These are phyloP conservation scores for Hortaea werneckii DNA, from an alignment of 2,329 filamentous ascomycete species.

Conservation along the genomic window DNA sequence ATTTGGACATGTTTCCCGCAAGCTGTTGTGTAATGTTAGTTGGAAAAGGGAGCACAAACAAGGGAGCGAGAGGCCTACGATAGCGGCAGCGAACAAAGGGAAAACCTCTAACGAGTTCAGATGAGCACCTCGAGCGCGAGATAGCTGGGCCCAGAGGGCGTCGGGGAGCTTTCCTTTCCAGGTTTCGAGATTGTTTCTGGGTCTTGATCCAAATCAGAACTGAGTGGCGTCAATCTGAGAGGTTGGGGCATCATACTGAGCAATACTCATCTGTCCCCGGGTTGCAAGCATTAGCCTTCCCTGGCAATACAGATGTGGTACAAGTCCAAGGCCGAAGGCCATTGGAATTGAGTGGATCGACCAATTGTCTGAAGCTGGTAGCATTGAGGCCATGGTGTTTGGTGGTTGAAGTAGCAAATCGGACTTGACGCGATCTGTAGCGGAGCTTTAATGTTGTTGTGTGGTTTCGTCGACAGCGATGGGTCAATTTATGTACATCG, in stretches of 20 bases:
- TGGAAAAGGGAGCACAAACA: too few relatives aligned
- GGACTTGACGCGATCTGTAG: too few relatives aligned
- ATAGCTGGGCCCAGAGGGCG: conserved; percentile 15
- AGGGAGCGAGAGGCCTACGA: conserved; percentile 14
- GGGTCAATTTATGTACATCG: too few relatives aligned
- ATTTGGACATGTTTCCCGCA: conserved; percentile 13
- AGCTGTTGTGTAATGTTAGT: conserved; percentile 2
- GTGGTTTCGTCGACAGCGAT: too few relatives aligned
- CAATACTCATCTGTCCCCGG: conserved; percentile 11
- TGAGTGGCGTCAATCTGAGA: too few relatives aligned
- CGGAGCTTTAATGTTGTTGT: too few relatives aligned
- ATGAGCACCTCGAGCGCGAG: conserved; percentile 27
- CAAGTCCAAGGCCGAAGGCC: conserved; percentile 14
- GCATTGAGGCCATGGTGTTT: too few relatives aligned
- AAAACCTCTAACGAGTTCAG: conserved; percentile 38
- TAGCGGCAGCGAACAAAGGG: conserved; percentile 29
- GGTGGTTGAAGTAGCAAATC: too few relatives aligned
- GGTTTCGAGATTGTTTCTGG: conserved; percentile 17
- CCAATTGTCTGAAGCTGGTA: conserved; percentile 10
- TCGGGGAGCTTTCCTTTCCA: conserved; percentile 16
- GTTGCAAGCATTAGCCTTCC: conserved; percentile 16
- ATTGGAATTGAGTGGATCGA: conserved; percentile 14
- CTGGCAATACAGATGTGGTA: conserved; percentile 15
- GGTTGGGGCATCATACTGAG: conserved; percentile 4
- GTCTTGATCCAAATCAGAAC: conserved; percentile 1